Evolutionary conservation across 2,329 filamentous ascomycete species (phyloP).

Genomic region (Elsinoe necatrix): DNA sequence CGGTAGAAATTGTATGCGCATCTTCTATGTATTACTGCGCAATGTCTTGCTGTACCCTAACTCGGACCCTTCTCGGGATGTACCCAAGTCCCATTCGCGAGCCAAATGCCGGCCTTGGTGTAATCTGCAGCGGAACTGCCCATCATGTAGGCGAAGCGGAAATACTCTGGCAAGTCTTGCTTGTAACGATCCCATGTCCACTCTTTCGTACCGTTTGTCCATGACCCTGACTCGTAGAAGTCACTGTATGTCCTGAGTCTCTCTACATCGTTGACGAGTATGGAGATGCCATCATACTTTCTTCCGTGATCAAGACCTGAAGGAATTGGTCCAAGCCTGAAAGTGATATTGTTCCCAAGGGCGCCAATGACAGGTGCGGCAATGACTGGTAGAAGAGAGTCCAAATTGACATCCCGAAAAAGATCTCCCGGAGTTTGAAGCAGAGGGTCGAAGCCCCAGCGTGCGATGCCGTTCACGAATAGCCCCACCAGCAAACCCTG

Average conservation of each 20-base stretch:
- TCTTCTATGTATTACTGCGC: too few species aligned
- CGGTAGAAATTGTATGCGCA: too few species aligned
- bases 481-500: conserved; percentile 84
- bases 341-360: conserved; percentile 50
- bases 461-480: conserved; percentile 86
- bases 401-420: conserved; percentile 46
- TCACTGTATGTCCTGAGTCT: conserved; percentile 57
- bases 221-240: conserved; percentile 27
- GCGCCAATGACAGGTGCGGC: conserved; percentile 35
- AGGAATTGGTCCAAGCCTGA: conserved; percentile 44
- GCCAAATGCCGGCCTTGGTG: conserved; percentile 67
- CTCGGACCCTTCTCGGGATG: conserved; percentile 18
- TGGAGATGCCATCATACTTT: conserved; percentile 63
- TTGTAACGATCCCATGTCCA: conserved; percentile 30
- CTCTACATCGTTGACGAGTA: conserved; percentile 81
- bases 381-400: conserved; percentile 50
- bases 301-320: conserved; percentile 34
- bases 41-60: background rate
- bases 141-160: conserved; percentile 65
- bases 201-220: conserved; percentile 22
- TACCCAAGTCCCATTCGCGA: conserved; percentile 54
- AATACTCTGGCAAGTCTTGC: conserved; percentile 54
- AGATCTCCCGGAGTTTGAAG: conserved; percentile 72
- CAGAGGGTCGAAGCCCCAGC: conserved; percentile 88
- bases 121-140: conserved; percentile 61